Evolutionary conservation across 306 rosid species (phyloP), one percentile per base, ranked within the genome.

Genomic region (Mucuna pruriens): DNA sequence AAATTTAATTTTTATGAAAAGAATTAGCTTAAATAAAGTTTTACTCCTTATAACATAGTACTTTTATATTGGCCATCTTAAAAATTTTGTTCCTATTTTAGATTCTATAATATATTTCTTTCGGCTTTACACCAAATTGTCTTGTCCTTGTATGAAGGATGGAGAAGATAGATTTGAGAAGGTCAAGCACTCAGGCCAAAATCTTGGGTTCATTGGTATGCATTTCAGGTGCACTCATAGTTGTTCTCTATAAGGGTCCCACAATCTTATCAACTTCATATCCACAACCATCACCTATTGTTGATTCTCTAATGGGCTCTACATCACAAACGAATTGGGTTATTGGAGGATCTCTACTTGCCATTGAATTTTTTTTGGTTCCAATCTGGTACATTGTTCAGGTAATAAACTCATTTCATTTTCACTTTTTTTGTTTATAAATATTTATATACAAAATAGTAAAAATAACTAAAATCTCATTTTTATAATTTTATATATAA

Each of bases 161-260:
- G 90, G 91, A 89, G 78, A 86, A 80, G 19, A 33, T 80, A 25
- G 77, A 26, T 77, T 17, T 79, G 52, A 77, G 86, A 85, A 83
- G 89, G 69, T 60, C 84, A 81, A 86, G 88, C 63, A 83, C 85
- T 74, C 81, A 19, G 58, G 86, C 90, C 15, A 91, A 91, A 85
- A 77, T 89, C 58, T 25, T 86, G 22, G 96, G 93, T 3, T 79
- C 91, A 0, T 12, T 19, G 6, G 33, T 89, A 34, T 91, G 92
- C 2, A 55, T 91, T 76, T 39, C 80, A 71, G 96, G 93, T 70
- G 93, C 93, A 70, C 65, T 88, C 6, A 61, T 74, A 31, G 85
- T 87, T 67, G 84, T 89, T 69, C 87, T 91, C 7, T 89, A 86
- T 36, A 87, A 86, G 55, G 95, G 95, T 20, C 85, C 84, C 1